Conservation (phyloP, 768 basidiomycete genomes). For the Lactifluus piperatus region DNA sequence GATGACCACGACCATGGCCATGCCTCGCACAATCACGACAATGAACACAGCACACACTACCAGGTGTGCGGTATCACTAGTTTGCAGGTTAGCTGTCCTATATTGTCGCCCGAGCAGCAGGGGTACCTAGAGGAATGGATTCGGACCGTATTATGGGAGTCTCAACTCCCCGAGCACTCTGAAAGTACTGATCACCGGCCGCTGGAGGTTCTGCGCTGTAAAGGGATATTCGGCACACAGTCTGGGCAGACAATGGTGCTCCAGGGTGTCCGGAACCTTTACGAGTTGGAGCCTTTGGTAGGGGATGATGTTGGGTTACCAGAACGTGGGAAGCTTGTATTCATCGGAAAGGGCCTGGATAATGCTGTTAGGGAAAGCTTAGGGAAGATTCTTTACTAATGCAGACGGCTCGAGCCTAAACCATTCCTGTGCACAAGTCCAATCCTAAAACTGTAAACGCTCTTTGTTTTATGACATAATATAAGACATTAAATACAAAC, state of each 20-base stretch:
- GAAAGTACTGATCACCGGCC: slow-evolving; percentile 1
- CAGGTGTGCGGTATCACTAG: slow-evolving; percentile 78
- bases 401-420: background rate
- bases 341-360: slow-evolving; percentile 78
- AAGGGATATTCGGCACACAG: slow-evolving; percentile 62
- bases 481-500: no score
- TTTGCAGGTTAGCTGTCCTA: slow-evolving; percentile 60
- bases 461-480: no score
- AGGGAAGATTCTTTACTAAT: slow-evolving; percentile 23
- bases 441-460: no score
- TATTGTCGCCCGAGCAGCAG: slow-evolving; percentile 40
- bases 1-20: slow-evolving; percentile 30
- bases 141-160: slow-evolving; percentile 76
- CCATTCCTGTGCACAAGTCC: no score
- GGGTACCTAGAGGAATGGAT: slow-evolving; percentile 71
- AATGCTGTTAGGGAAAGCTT: slow-evolving; percentile 48
- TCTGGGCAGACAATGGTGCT: slow-evolving; percentile 60
- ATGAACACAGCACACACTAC: slow-evolving; percentile 41
- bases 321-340: slow-evolving; percentile 68
- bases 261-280: slow-evolving; percentile 88
- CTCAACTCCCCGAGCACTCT: slow-evolving; percentile 34
- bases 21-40: slow-evolving; percentile 24
- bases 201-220: slow-evolving; percentile 74
- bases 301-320: slow-evolving; percentile 40
- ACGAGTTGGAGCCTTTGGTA: slow-evolving; percentile 50